Percentiles rank a stretch among this genome's conserved stretches.
phyloP scores from a whole-genome alignment of 768 basidiomycete species.

The Panaeolus cyanescens region DNA sequence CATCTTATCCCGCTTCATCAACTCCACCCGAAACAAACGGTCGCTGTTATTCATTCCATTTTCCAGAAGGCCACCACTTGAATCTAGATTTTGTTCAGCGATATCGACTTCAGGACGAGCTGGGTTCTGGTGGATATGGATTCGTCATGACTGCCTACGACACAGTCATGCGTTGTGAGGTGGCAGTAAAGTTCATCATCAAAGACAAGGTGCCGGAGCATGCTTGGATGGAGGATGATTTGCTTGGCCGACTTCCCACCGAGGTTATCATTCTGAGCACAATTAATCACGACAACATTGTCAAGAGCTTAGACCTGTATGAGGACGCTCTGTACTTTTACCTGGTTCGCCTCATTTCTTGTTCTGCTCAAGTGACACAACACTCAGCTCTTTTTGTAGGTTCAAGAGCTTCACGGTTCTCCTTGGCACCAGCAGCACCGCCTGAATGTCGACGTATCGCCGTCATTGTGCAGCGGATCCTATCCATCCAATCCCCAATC shows the following conservation, averaged over 20 bases:
- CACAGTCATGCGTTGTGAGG: conserved; percentile 60
- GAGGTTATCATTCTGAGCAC: conserved; percentile 79
- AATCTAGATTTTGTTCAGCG: conserved; percentile 56
- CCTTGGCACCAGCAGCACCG: conserved; percentile 70
- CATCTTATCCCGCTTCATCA: conserved; percentile 8
- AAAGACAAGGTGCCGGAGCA: conserved; percentile 67
- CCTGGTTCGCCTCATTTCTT: conserved; percentile 54
- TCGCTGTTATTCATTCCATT: conserved; percentile 41
- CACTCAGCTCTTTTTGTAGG: conserved; percentile 41
- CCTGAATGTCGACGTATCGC: conserved; percentile 17
- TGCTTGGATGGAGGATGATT: conserved; percentile 65
- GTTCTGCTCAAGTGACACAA: background rate
- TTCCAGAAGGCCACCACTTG: conserved; percentile 63
- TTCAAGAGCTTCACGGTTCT: conserved; percentile 91
- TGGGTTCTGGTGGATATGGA: conserved; percentile 92
- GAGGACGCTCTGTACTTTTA: conserved; percentile 88
- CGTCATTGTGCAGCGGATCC: conserved; percentile 13
- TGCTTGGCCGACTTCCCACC: conserved; percentile 67
- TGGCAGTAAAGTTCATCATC: conserved; percentile 95
- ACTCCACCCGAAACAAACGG: conserved; percentile 10
- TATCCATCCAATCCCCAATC: conserved; percentile 26
- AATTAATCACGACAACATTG: conserved; percentile 79
- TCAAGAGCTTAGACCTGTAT: conserved; percentile 81
- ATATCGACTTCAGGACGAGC: conserved; percentile 71
- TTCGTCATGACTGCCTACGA: conserved; percentile 90